Evolutionary conservation across 306 rosid genomes (phyloP), one percentile per base, ranked within the genome.

Genomic region (Prinsepia uniflora): DNA sequence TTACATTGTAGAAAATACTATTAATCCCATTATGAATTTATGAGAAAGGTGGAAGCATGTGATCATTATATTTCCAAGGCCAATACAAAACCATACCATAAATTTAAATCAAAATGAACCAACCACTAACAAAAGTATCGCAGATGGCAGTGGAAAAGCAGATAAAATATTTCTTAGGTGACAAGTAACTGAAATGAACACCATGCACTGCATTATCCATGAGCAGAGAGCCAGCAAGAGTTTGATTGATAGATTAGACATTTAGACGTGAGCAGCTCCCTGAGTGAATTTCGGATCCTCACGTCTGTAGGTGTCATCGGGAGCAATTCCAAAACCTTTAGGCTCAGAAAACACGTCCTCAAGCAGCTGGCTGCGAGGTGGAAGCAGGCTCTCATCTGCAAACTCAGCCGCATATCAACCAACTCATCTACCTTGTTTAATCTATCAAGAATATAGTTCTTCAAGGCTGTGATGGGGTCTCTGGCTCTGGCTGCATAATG

Each of bases 341-440:
- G 99, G 96, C 86, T 95, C 99, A 10, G 96, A 96, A 81, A 95
- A 95, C 36, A 95, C 99, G 50, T 95, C 89, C 87, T 95, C 97
- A 55, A 95, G 84, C 70, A 95, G 93, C 89, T 95, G 99, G 84
- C 89, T 87, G 74, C 97, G 97, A 0, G 40, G 75, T 43, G 99
- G 99, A 72, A 3, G 82, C n/a, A 96, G 96, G 70, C 99, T 95
- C 30, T 76, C 87, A 30, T 95, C 99, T 1, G 99, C 96, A 54
- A 95, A 95, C 70, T 89, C 91, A 56, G 91, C 99, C 0, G 96
- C 89, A 0, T 91, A 96, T 95, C 99, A 17, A 95, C 72, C 58
- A 86, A 4, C 82, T 91, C 97, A 13, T 87, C 96, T 5, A 86
- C n/a, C n/a, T n/a, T n/a, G n/a, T n/a, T n/a, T n/a, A n/a, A n/a